Evolutionary conservation across 176 grass and related monocot genomes (phyloP), one percentile per base, ranked within the genome.

Genomic region (Typha latifolia): DNA sequence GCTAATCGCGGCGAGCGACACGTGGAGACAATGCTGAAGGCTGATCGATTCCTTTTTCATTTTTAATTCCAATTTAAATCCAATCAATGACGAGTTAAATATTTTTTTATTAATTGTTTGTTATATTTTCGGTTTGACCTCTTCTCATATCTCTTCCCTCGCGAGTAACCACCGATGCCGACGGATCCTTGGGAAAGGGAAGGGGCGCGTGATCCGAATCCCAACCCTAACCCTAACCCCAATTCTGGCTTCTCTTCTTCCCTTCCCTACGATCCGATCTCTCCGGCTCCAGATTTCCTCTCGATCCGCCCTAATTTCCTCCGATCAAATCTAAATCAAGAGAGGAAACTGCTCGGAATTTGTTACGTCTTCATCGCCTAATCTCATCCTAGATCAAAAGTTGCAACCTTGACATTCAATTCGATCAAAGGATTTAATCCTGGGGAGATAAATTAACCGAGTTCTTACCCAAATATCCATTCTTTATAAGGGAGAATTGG

Each of bases 141-240:
- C n/a, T 51, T 62, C 24, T 63, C 37, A 6, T 9, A 43, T 43
- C 37, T 43, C 37, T 14, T 73, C 62, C 71, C 19, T 52, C 59
- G 24, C 69, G 77, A 48, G 68, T 22, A 67, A 66, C 59, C 50
- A 51, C 63, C 62, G 78, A 74, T 80, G 78, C 70, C 78, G 78
- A 80, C 53, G 34, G 53, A 34, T 69, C 74, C 70, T 22, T 27
- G 20, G 5, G 70, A 67, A 34, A 80, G 77, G 70, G 66, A 22
- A 80, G 69, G 49, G 69, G 16, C 69, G 72, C 56, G 63, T 47
- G 49, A 26, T 37, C 62, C 61, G 69, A 69, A 69, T 70, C 62
- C 19, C 65, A 72, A 56, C 32, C 14, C 69, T 22, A 62, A 72
- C 21, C 69, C 69, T 8, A 52, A 72, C 21, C 69, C 69, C 5